phyloP scores from a whole-genome alignment of 164 flowering plant genomes.

The Vitis amurensis region DNA sequence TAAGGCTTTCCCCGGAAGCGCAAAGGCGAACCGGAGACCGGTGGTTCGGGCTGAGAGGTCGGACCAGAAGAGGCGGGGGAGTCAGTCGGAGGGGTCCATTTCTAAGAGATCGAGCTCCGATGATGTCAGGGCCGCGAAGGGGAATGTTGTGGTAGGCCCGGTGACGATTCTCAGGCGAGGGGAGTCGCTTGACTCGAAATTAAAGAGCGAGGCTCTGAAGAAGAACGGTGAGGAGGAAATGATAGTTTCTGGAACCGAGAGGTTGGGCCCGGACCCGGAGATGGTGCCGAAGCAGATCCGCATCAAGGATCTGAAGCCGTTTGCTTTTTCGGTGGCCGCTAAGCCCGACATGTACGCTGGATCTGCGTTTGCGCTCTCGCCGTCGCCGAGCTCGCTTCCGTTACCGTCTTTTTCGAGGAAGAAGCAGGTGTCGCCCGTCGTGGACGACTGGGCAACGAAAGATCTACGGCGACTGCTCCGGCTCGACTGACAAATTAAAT shows the following conservation, averaged over 20 bases:
- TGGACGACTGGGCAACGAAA: conserved; percentile 46
- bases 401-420: conserved; percentile 47
- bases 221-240: conserved; percentile 4
- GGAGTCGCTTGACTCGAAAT: conserved; percentile 43
- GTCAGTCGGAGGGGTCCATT: conserved; percentile 20
- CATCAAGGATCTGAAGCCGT: conserved; percentile 16
- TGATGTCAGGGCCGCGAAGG: conserved; percentile 17
- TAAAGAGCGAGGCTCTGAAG: conserved; percentile 17
- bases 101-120: conserved; percentile 29
- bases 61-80: conserved; percentile 15
- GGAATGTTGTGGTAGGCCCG: conserved; percentile 24
- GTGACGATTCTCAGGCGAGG: conserved; percentile 48
- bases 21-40: conserved; percentile 18
- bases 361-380: conserved; percentile 38
- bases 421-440: conserved; percentile 15
- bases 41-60: conserved; percentile 14
- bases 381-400: conserved; percentile 46
- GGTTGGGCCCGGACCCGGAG: conserved; percentile 31
- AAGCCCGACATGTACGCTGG: conserved; percentile 41
- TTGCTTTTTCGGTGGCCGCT: conserved; percentile 5
- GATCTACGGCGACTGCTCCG: conserved; percentile 49
- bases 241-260: conserved; percentile 15
- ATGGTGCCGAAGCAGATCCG: conserved; percentile 29
- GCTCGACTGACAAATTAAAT: conserved; percentile 20
- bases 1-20: conserved; percentile 5